These are phyloP conservation scores for Xylaria telfairii DNA, from an alignment of 495 filamentous ascomycete genomes.

Conservation along the genomic window DNA sequence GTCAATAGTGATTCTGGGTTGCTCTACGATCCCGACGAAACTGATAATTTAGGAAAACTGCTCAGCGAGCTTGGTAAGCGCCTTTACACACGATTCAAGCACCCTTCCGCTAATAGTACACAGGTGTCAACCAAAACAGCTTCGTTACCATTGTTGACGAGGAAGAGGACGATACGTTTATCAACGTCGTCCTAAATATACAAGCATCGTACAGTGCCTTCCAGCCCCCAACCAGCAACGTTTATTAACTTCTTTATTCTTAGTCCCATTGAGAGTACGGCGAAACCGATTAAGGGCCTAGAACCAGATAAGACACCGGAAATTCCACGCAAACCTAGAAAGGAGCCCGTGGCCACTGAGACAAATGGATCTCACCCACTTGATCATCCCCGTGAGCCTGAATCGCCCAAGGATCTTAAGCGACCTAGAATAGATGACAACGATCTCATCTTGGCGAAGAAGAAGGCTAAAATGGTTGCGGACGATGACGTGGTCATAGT, in stretches of 20 bases:
- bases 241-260: conserved; percentile 21
- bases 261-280: conserved; percentile 43
- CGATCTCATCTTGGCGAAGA: conserved; percentile 45
- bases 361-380: conserved; percentile 38
- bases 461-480: conserved; percentile 46
- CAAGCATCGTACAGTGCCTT: conserved; percentile 53
- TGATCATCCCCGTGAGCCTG: conserved; percentile 39
- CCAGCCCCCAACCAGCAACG: neutral
- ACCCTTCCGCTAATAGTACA: conserved; percentile 32
- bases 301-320: conserved; percentile 39
- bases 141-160: conserved; percentile 89
- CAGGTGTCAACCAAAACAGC: conserved; percentile 66
- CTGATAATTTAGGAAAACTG: conserved; percentile 82
- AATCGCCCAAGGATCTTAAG: conserved; percentile 41
- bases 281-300: conserved; percentile 48
- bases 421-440: conserved; percentile 43
- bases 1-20: conserved; percentile 73
- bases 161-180: conserved; percentile 76
- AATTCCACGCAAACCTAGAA: conserved; percentile 56
- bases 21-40: conserved; percentile 87
- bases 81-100: neutral
- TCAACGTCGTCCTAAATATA: conserved; percentile 78
- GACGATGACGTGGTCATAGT: conserved; percentile 55
- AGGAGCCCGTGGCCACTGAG: conserved; percentile 35
- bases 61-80: conserved; percentile 75